phyloP scores from a whole-genome alignment of 1,139 yeast species.

The Debaryomyces psychrophilus region DNA sequence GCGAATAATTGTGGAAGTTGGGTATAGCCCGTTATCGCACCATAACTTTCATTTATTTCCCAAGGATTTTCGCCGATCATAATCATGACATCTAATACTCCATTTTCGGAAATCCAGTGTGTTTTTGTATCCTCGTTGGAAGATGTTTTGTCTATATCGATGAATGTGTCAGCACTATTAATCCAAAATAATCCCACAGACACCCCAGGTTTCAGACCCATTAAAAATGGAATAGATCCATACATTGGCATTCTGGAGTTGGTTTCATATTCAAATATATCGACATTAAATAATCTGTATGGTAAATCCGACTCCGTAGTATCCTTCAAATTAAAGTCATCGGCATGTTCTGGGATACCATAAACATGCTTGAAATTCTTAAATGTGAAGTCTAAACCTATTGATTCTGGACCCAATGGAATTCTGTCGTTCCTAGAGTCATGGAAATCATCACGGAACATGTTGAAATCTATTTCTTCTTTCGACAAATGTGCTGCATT shows the following conservation, averaged over 20 bases:
- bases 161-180: slow-evolving; percentile 89
- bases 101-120: slow-evolving; percentile 96
- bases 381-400: slow-evolving; percentile 77
- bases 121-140: slow-evolving; percentile 40
- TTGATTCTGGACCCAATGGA: slow-evolving; percentile 89
- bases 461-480: slow-evolving; percentile 59
- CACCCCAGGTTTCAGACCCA: slow-evolving; percentile 61
- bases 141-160: slow-evolving; percentile 61
- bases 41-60: slow-evolving; percentile 64
- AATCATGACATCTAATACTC: slow-evolving; percentile 74
- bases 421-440: slow-evolving; percentile 63
- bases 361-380: slow-evolving; percentile 63
- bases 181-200: slow-evolving; percentile 89
- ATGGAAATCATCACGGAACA: slow-evolving; percentile 61
- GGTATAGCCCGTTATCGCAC: slow-evolving; percentile 74
- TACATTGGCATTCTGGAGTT: slow-evolving; percentile 88
- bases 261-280: slow-evolving; percentile 88
- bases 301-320: slow-evolving; percentile 62
- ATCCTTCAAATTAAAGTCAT: slow-evolving; percentile 69
- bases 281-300: slow-evolving; percentile 87
- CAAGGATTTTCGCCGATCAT: slow-evolving; percentile 66
- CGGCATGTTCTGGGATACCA: slow-evolving; percentile 97
- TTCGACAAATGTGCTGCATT: slow-evolving; percentile 47
- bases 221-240: slow-evolving; percentile 88
- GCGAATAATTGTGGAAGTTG: slow-evolving; percentile 79